A percentile compares a stretch with the other conserved stretches of the same genome.
phyloP scores from a whole-genome alignment of 2,329 filamentous ascomycete genomes.

The Talaromyces marneffei region DNA sequence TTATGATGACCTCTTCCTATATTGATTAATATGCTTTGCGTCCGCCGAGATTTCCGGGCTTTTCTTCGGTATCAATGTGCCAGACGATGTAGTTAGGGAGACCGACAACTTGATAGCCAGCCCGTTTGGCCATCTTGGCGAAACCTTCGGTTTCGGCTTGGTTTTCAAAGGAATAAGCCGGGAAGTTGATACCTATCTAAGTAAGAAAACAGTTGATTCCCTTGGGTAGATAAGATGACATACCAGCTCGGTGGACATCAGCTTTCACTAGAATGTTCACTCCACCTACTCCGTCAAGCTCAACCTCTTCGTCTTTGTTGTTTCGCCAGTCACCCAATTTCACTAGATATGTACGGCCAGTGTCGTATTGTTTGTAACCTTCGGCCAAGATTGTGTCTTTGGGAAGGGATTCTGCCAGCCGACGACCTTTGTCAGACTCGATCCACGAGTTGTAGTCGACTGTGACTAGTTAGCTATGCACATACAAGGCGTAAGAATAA shows the following conservation, averaged over 20 bases:
- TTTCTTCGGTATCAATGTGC: constrained; percentile 97
- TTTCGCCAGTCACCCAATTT: constrained; percentile 86
- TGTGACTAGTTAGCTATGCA: constrained; percentile 31
- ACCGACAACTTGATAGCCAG: constrained; percentile 86
- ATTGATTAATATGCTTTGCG: constrained; percentile 34
- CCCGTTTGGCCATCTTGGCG: constrained; percentile 95
- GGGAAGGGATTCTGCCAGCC: constrained; percentile 64
- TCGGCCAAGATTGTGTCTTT: constrained; percentile 84
- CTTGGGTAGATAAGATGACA: constrained; percentile 21
- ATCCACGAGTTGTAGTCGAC: constrained; percentile 99
- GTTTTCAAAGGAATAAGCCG: constrained; percentile 93
- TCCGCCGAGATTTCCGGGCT: constrained; percentile 64
- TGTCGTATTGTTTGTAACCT: constrained; percentile 91
- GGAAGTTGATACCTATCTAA: constrained; percentile 83
- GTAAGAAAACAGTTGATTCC: neutral
- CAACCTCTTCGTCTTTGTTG: constrained; percentile 86
- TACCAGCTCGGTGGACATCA: constrained; percentile 91
- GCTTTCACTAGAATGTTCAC: constrained; percentile 98
- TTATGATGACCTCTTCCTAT: neutral
- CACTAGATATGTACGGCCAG: constrained; percentile 83
- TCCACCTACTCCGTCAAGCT: constrained; percentile 91
- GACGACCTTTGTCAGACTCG: constrained; percentile 78
- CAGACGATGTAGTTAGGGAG: constrained; percentile 97
- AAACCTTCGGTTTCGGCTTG: constrained; percentile 99
- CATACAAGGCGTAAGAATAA: neutral